Evolutionary conservation across 2,329 filamentous ascomycete genomes (phyloP).

Genomic region (Drechslerella dactyloides): DNA sequence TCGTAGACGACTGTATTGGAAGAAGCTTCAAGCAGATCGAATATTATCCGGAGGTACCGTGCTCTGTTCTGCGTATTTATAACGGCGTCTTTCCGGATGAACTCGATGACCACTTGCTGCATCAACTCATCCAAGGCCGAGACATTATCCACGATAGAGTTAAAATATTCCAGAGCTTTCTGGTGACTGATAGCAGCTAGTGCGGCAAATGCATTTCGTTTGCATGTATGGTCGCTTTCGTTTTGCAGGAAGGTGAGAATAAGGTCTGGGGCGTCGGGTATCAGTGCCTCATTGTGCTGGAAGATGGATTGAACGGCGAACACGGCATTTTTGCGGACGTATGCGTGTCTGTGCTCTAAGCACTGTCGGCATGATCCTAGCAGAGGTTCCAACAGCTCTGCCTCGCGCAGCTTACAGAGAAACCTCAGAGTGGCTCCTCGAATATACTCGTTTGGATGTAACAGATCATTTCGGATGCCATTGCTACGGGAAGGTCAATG

Average conservation of each 20-base stretch:
- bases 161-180: slow-evolving; percentile 85
- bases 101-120: slow-evolving; percentile 92
- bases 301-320: slow-evolving; percentile 93
- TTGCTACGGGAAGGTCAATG: slow-evolving; percentile 68
- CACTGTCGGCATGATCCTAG: slow-evolving; percentile 90
- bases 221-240: slow-evolving; percentile 94
- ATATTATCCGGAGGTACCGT: slow-evolving; percentile 90
- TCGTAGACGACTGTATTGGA: slow-evolving; percentile 97
- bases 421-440: slow-evolving; percentile 97
- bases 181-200: slow-evolving; percentile 91
- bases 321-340: slow-evolving; percentile 97
- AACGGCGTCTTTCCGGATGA: slow-evolving; percentile 96
- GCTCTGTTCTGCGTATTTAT: slow-evolving; percentile 95
- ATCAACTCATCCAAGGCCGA: slow-evolving; percentile 92
- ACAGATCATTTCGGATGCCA: slow-evolving; percentile 94
- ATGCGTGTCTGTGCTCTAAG: slow-evolving; percentile 93
- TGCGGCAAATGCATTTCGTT: slow-evolving; percentile 94
- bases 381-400: slow-evolving; percentile 93
- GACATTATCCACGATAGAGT: slow-evolving; percentile 87
- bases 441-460: slow-evolving; percentile 98
- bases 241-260: slow-evolving; percentile 86
- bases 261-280: slow-evolving; percentile 93
- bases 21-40: slow-evolving; percentile 90
- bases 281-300: slow-evolving; percentile 85
- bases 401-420: slow-evolving; percentile 91